Evolutionary conservation across 306 rosid genomes (phyloP), one percentile per base, ranked within the genome.

Genomic region (Canavalia gladiata): DNA sequence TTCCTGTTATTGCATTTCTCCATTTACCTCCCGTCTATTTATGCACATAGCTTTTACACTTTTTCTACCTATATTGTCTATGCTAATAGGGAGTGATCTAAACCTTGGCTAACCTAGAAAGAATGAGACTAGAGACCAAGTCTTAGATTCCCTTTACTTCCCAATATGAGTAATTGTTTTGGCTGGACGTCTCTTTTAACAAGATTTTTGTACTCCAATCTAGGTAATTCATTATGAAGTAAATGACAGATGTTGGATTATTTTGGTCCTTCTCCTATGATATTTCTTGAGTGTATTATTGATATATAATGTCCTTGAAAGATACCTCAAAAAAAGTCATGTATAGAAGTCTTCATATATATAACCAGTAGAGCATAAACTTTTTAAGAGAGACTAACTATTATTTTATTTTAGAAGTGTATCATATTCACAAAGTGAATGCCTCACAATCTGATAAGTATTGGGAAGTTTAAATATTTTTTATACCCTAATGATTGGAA

Each of bases 391-490:
- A 39, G 31, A 39, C 5, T 64, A 37, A 64, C 39, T 3, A 18
- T 9, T 37, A 5, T 13, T 37, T 7, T 64, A 37, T 64, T 41
- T 41, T n/a, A 37, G 11, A 35, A 64, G 31, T 66, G 30, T 37
- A 18, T 41, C 34, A 66, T 65, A n/a, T 66, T 66, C 50, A 37
- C 29, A 37, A 64, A 37, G 6, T 62, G 71, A 65, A 65, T 8
- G 4, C 50, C 6, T 64, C 41, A 39, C 4, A 43, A 5, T 43
- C 47, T 6, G 8, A 43, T 4, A 3, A n/a, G 71, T 65, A 39
- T 65, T 65, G 37, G 7, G 51, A 7, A 65, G 10, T 4, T 33
- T 60, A 11, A 58, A 60, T 60, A 37, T 60, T 60, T 9, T 31
- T 6, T 59, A 33, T 60, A 60, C 6, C 13, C 34, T 65, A 28